Evolutionary conservation across 2,329 filamentous ascomycete species (phyloP).

Genomic region (Colletotrichum australisinense): DNA sequence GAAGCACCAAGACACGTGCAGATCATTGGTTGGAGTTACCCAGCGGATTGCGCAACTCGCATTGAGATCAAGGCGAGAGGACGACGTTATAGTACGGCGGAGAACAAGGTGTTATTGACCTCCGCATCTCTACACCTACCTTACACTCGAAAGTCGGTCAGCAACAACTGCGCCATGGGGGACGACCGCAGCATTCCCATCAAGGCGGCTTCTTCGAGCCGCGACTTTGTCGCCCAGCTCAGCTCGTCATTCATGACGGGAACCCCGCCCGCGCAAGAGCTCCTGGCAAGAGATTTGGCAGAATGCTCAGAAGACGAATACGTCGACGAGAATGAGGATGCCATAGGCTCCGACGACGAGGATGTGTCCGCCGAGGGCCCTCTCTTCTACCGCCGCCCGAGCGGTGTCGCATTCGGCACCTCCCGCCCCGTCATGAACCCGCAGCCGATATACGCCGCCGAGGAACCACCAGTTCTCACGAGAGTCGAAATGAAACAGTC

Average conservation of each 20-base stretch:
- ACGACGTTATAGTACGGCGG: background rate
- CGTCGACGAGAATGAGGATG: conserved; percentile 44
- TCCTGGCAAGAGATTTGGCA: conserved; percentile 74
- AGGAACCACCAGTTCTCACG: conserved; percentile 61
- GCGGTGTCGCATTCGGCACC: conserved; percentile 79
- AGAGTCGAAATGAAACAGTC: conserved; percentile 67
- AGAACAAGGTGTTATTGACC: background rate
- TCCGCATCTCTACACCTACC: background rate
- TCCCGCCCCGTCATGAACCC: conserved; percentile 77
- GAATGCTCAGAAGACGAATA: conserved; percentile 65
- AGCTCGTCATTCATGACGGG: conserved; percentile 66
- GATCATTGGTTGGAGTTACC: background rate
- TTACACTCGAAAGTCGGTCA: background rate
- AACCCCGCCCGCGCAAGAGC: conserved; percentile 75
- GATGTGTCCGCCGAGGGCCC: conserved; percentile 53
- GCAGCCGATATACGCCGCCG: conserved; percentile 43
- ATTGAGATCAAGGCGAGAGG: background rate
- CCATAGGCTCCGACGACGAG: conserved; percentile 44
- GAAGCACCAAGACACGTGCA: background rate
- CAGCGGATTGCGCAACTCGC: background rate
- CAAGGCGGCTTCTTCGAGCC: conserved; percentile 35
- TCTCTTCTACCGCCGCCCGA: conserved; percentile 78
- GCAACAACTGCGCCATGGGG: conserved; percentile 20
- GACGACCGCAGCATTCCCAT: conserved; percentile 31
- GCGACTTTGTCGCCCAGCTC: conserved; percentile 45